Percentiles rank a stretch among this genome's conserved stretches.
Evolutionary conservation across 148 eudicot species (phyloP).

Genomic region (Arctostaphylos glauca): DNA sequence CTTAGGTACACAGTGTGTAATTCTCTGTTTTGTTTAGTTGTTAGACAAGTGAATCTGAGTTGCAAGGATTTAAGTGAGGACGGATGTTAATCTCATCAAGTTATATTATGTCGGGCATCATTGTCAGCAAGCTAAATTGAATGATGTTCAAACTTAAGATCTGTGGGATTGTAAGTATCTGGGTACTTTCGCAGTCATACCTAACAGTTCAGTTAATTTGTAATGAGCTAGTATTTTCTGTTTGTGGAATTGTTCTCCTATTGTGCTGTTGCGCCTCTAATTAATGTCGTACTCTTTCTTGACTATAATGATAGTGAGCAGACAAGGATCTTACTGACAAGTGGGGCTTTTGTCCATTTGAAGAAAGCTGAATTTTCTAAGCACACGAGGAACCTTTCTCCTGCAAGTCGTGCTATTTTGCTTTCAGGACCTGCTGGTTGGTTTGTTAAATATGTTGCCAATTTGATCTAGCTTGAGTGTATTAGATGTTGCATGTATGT

Average conservation of each 20-base stretch:
- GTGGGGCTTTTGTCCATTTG: slow-evolving; percentile 88
- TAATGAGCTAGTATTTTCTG: neutral
- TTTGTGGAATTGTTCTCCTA: neutral
- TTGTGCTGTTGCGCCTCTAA: too few species aligned
- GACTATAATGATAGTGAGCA: slow-evolving; percentile 58
- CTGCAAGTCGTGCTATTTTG: slow-evolving; percentile 89
- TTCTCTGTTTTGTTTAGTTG: neutral
- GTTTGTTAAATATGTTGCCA: slow-evolving; percentile 29
- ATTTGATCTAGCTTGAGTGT: neutral
- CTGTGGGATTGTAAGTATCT: neutral
- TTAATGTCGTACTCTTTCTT: slow-evolving; percentile 13
- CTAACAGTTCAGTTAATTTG: neutral
- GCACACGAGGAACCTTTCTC: slow-evolving; percentile 86
- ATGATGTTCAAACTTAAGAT: neutral
- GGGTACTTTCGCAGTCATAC: neutral
- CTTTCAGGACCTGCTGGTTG: slow-evolving; percentile 92
- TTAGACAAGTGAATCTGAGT: neutral
- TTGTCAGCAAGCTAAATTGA: neutral
- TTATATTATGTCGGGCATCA: neutral
- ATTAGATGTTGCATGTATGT: neutral
- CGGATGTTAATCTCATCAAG: neutral
- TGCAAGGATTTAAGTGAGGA: neutral
- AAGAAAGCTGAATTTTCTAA: slow-evolving; percentile 68
- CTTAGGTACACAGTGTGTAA: neutral
- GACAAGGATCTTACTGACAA: slow-evolving; percentile 83